Percentiles rank a stretch among this genome's conserved stretches.
Conservation (phyloP, 768 basidiomycete genomes). For the Trametes punicea region DNA sequence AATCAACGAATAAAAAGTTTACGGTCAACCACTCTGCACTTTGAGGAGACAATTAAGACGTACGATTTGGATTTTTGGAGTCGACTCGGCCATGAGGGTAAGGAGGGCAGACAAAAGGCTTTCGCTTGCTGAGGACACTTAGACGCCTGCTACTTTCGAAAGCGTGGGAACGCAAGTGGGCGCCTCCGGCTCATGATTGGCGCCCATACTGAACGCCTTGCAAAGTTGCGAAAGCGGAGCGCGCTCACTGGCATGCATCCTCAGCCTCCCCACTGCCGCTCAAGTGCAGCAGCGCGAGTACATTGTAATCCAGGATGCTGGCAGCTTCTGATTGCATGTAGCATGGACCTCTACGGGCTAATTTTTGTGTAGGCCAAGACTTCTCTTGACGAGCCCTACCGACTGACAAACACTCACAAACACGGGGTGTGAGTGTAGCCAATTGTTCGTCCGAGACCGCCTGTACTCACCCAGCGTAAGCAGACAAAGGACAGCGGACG, state of each 20-base stretch:
- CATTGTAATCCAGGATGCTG: background rate
- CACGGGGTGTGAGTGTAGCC: background rate
- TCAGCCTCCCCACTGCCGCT: background rate
- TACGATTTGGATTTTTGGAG: slow-evolving; percentile 13
- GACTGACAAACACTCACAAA: slow-evolving; percentile 12
- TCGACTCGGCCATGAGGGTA: slow-evolving; percentile 1
- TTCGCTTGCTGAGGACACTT: background rate
- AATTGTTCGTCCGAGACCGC: slow-evolving; percentile 13
- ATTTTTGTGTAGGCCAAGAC: background rate
- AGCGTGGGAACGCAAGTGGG: background rate
- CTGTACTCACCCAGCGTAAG: background rate
- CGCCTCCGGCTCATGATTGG: background rate
- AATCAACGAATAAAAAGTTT: background rate
- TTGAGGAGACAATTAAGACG: slow-evolving; percentile 5
- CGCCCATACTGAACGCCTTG: background rate
- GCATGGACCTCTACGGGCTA: background rate
- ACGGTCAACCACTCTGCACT: background rate
- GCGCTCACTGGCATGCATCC: background rate
- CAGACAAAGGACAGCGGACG: slow-evolving; percentile 13
- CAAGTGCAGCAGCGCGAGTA: background rate
- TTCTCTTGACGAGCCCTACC: background rate
- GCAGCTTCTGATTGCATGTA: background rate
- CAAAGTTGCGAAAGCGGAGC: no score
- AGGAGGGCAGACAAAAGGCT: slow-evolving; percentile 2
- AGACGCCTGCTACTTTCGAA: background rate